Percentiles rank a stretch among this genome's conserved stretches.
Evolutionary conservation across 2,329 filamentous ascomycete genomes (phyloP).

Genomic region (Aspergillus carbonarius): DNA sequence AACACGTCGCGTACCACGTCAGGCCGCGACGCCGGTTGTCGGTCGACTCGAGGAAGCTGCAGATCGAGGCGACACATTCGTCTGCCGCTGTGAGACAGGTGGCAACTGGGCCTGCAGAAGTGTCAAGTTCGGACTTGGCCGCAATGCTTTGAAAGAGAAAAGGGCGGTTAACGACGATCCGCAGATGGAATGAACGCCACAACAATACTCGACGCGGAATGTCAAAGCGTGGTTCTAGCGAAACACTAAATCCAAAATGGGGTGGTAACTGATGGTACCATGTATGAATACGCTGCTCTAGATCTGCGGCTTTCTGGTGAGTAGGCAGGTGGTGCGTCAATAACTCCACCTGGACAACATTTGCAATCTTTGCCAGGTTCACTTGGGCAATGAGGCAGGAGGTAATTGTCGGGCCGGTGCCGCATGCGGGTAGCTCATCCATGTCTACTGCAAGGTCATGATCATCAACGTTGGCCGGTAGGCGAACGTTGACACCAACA

Average conservation of each 20-base stretch:
- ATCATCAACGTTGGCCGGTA: slow-evolving; percentile 20
- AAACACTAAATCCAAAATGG: slow-evolving; percentile 10
- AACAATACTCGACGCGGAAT: slow-evolving; percentile 19
- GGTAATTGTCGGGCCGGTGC: slow-evolving; percentile 16
- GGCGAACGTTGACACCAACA: slow-evolving; percentile 19
- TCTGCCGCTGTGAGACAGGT: slow-evolving; percentile 21
- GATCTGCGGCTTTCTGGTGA: slow-evolving; percentile 13
- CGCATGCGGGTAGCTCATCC: slow-evolving; percentile 17
- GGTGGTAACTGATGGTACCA: slow-evolving; percentile 18
- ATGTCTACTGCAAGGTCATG: slow-evolving; percentile 23
- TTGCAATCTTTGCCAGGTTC: slow-evolving; percentile 22
- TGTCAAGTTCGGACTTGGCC: slow-evolving; percentile 15
- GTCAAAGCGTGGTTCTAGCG: slow-evolving; percentile 17
- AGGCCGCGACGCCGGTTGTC: slow-evolving; percentile 18
- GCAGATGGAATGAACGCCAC: slow-evolving; percentile 24
- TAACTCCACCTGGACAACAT: slow-evolving; percentile 21
- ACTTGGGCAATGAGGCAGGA: slow-evolving; percentile 21
- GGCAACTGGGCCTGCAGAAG: slow-evolving; percentile 13
- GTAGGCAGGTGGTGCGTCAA: slow-evolving; percentile 20
- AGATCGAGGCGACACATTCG: slow-evolving; percentile 23
- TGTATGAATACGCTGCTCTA: slow-evolving; percentile 17
- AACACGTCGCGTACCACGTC: slow-evolving; percentile 25
- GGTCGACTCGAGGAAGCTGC: slow-evolving; percentile 18
- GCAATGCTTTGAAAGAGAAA: slow-evolving; percentile 22
- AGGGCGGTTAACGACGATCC: slow-evolving; percentile 24